Evolutionary conservation across 768 basidiomycete species (phyloP), one percentile per base, ranked within the genome.

Genomic region (Boletus tomentosulus): DNA sequence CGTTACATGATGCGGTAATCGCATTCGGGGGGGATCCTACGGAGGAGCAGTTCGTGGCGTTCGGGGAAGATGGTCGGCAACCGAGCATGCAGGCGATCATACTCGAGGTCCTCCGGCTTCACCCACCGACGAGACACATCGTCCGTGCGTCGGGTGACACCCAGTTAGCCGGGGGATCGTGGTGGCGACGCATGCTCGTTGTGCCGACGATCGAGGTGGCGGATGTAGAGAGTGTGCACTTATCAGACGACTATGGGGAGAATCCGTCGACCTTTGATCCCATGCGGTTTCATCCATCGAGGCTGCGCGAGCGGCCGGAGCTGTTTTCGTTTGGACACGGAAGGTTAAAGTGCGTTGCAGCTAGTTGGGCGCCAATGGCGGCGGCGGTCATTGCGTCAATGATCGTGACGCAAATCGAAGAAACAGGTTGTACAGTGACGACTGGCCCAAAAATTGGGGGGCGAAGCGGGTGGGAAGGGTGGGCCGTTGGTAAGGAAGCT

Each of bases 361-460:
- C 66, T 6, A 63, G 63, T 0, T 83, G 83, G 82, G 84, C 84
- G 2, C 84, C 84, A 0, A 73, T 78, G 62, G 81, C 81, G 0
- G 78, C 76, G 1, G 83, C 70, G 0, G 51, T 82, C 0, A 74
- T 85, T 5, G 71, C 71, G 5, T 80, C 73, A 2, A 74, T 74
- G 4, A 57, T 81, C 0, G 54, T 81, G 0, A 60, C 67, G 7
- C 62, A 66, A n/a, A 44, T 76, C 12, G 63, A 71, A 9, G 67
- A 61, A 1, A 55, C 52, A 0, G 46, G 58, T 1, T 68, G 48
- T 62, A 50, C 22, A 11, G 37, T 62, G 73, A 47, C 33, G 11
- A 5, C 44, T 33, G 46, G 62, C 3, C 42, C 2, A 0, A 51
- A 46, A 10, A 54, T 70, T 15, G 82, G 82, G 19, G 71, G 71